Percentiles rank a stretch among this genome's conserved stretches.
Conservation (phyloP, 192 early-diverging fungal genomes). For the Lobosporangium transversale region DNA sequence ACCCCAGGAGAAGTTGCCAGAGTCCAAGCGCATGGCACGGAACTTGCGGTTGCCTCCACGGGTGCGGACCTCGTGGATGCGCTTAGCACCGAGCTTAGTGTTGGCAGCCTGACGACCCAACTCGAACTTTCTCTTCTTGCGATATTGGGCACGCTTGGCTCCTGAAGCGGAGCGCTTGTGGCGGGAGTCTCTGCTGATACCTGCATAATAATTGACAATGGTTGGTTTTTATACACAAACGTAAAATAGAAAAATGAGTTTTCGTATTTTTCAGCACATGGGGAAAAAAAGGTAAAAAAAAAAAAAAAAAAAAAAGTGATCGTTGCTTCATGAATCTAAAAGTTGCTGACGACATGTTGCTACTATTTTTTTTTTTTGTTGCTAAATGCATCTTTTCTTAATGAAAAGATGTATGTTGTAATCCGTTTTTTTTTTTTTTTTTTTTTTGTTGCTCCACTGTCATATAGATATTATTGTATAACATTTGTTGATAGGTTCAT, state of each 20-base stretch:
- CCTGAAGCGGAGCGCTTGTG: constrained; percentile 98
- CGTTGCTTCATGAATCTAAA: too few species aligned
- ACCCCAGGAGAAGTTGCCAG: constrained; percentile 98
- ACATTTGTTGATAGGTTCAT: too few species aligned
- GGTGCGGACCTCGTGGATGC: constrained; percentile 95
- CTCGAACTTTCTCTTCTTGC: constrained; percentile 99
- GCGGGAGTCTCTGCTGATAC: constrained; percentile 99
- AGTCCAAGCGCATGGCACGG: constrained; percentile 93
- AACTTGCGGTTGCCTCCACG: constrained; percentile 99
- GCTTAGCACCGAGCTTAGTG: constrained; percentile 97
- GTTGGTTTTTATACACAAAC: constrained; percentile 1
- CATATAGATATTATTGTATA: too few species aligned
- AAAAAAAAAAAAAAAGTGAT: neutral
- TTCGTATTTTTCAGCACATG: too few species aligned
- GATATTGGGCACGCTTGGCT: constrained; percentile 99
- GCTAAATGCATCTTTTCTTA: too few species aligned
- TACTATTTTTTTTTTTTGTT: too few species aligned
- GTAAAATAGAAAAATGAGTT: too few species aligned
- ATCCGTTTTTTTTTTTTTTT: too few species aligned
- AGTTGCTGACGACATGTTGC: too few species aligned
- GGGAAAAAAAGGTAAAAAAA: neutral
- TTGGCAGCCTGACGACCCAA: constrained; percentile 97
- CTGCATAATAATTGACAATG: constrained; percentile 54
- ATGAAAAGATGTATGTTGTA: too few species aligned
- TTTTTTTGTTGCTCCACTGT: too few species aligned